Evolutionary conservation across 176 grass and related monocot genomes (phyloP).

Genomic region (Aegilops bicornis): DNA sequence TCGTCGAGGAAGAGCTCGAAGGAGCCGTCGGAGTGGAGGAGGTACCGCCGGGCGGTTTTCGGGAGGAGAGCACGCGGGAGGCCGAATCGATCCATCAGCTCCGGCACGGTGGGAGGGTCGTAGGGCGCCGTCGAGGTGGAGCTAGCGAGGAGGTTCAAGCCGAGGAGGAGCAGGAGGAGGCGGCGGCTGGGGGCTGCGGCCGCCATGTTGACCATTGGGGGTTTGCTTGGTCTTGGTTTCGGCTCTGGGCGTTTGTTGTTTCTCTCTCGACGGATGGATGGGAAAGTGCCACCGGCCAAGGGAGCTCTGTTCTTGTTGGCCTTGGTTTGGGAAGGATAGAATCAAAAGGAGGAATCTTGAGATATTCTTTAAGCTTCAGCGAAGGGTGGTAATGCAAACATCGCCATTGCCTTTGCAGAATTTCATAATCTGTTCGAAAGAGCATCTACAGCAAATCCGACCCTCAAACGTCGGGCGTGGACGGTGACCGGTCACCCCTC

Average conservation of each 20-base stretch:
- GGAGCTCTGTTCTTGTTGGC: not conserved
- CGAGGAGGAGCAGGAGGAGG: slow-evolving; percentile 29
- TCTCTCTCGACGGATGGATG: slow-evolving; percentile 8
- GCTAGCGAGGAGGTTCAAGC: not conserved
- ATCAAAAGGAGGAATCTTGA: not conserved
- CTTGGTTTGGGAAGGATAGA: not conserved
- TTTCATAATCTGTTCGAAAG: too few species aligned
- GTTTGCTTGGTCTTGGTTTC: slow-evolving; percentile 32
- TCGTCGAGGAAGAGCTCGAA: slow-evolving; percentile 70
- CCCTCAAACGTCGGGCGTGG: too few species aligned
- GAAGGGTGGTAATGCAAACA: too few species aligned
- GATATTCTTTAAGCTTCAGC: not conserved
- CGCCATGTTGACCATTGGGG: slow-evolving; percentile 28
- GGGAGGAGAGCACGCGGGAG: slow-evolving; percentile 74
- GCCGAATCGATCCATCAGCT: slow-evolving; percentile 61
- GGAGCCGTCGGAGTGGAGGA: slow-evolving; percentile 57
- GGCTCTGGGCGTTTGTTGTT: not conserved
- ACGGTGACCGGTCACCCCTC: too few species aligned
- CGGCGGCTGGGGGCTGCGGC: slow-evolving; percentile 9
- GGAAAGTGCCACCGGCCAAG: slow-evolving; percentile 3
- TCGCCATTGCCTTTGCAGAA: too few species aligned
- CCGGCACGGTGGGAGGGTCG: slow-evolving; percentile 54
- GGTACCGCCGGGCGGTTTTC: slow-evolving; percentile 58
- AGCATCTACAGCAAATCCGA: too few species aligned
- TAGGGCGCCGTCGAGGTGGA: slow-evolving; percentile 21